Evolutionary conservation across 2,329 filamentous ascomycete species (phyloP), one percentile per base, ranked within the genome.

Genomic region (Pseudopithomyces chartarum): DNA sequence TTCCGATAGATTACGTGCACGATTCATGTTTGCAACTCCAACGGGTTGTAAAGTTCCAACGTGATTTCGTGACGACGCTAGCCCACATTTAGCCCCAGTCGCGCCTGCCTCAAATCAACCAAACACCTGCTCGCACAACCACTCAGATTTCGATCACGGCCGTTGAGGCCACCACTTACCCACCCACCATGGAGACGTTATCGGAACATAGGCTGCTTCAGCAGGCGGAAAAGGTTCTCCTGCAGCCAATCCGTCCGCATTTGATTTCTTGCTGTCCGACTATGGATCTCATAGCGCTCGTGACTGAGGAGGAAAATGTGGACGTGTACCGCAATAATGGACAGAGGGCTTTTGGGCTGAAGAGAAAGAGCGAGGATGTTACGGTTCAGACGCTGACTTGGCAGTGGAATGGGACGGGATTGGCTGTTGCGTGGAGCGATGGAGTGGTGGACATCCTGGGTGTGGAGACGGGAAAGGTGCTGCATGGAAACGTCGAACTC

Each of bases 401-500:
- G 80, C 80, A 80, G 58, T 77, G 76, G 34, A 80, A 81, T 56
- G 80, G 89, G 8, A 89, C 91, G 60, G 87, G 91, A 40, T 83
- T 97, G 53, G 92, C 92, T 13, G 86, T 95, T 13, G 91, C 87
- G 44, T 96, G 91, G 87, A 91, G 85, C 64, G 91, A 96, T 78
- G 90, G 90, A 26, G 85, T 85, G 6, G 85, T 95, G 19, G 87
- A 91, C 56, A 78, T 96, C 34, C 84, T 94, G 73, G 90, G 90
- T 58, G 79, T 92, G 20, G 92, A 95, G 73, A 93, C 87, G 65
- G 90, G 87, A 73, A 96, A 94, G 76, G 85, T 89, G 12, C 87
- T 92, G 19, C 90, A 95, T 73, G 86, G 90, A 67, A 75, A 64
- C 55, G 56, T 70, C 10, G 60, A 54, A 55, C 51, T 66, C 39